Percentiles rank a stretch among this genome's conserved stretches.
phyloP scores from a whole-genome alignment of 805 yeast genomes.

The Lipomyces oligophaga region DNA sequence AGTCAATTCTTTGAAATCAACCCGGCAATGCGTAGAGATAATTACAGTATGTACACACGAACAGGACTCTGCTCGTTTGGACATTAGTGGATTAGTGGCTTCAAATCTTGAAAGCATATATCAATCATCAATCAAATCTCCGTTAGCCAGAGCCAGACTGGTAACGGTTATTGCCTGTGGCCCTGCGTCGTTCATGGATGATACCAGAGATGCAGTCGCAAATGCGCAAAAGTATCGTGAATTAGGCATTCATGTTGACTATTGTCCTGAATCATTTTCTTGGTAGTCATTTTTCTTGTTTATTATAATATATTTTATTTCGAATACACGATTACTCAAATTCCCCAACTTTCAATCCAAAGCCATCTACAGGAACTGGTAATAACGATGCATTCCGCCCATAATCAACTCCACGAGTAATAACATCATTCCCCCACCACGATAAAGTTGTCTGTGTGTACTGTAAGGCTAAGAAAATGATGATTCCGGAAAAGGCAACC shows the following conservation, averaged over 20 bases:
- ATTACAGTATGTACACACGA: too few species aligned
- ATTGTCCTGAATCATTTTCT: background rate
- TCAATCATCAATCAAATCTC: too few species aligned
- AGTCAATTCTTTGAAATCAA: background rate
- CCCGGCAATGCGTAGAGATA: background rate
- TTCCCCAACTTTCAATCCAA: conserved; percentile 14
- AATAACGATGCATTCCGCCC: conserved; percentile 11
- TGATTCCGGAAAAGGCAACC: conserved; percentile 58
- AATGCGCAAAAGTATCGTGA: background rate
- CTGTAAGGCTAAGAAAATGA: conserved; percentile 49
- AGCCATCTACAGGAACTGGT: conserved; percentile 17
- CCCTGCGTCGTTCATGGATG: background rate
- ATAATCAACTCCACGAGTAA: conserved; percentile 14
- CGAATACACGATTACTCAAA: conserved; percentile 1
- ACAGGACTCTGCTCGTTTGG: too few species aligned
- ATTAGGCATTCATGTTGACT: background rate
- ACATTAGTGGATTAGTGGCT: too few species aligned
- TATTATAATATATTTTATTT: too few species aligned
- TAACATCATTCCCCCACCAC: conserved; percentile 58
- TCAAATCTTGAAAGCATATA: too few species aligned
- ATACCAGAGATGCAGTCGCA: background rate
- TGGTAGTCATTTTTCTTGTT: too few species aligned
- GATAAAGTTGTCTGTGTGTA: conserved; percentile 35
- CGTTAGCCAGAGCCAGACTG: too few species aligned
- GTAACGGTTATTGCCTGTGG: background rate